Evolutionary conservation across 2,329 filamentous ascomycete genomes (phyloP).

Genomic region (Chrysoporthe austroafricana): DNA sequence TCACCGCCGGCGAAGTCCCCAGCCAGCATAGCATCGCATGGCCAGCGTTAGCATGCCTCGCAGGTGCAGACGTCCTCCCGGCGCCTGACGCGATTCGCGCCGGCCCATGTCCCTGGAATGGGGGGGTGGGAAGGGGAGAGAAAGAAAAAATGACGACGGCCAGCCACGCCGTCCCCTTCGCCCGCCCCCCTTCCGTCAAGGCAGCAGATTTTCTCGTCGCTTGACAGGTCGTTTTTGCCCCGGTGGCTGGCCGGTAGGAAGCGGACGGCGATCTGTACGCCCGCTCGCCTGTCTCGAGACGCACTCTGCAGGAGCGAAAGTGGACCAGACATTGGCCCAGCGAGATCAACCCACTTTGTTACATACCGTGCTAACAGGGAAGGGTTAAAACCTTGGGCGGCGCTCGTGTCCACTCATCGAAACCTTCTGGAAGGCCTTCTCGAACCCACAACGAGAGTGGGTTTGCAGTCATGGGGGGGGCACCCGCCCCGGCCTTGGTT

Average conservation of each 20-base stretch:
- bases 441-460: slow-evolving; percentile 11
- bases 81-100: slow-evolving; percentile 3
- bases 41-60: slow-evolving; percentile 3
- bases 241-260: slow-evolving; percentile 12
- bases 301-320: slow-evolving; percentile 27
- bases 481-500: not conserved
- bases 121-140: not conserved
- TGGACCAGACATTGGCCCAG: slow-evolving; percentile 17
- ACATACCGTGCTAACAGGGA: not conserved
- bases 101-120: not conserved
- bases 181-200: not conserved
- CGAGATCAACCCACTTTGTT: slow-evolving; percentile 2
- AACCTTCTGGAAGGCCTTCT: slow-evolving; percentile 27
- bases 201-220: not conserved
- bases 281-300: slow-evolving; percentile 14
- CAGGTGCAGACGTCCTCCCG: not conserved
- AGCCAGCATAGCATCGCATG: not conserved
- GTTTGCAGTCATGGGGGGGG: not conserved
- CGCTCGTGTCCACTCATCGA: slow-evolving; percentile 20
- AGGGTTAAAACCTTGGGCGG: slow-evolving; percentile 1
- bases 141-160: not conserved
- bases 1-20: slow-evolving; percentile 10
- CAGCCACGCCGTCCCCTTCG: not conserved
- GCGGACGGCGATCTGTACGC: slow-evolving; percentile 4
- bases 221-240: not conserved